A percentile compares a stretch with the other conserved stretches of the same genome.
Evolutionary conservation across 2,329 filamentous ascomycete species (phyloP).

Genomic region (Fonsecaea erecta): DNA sequence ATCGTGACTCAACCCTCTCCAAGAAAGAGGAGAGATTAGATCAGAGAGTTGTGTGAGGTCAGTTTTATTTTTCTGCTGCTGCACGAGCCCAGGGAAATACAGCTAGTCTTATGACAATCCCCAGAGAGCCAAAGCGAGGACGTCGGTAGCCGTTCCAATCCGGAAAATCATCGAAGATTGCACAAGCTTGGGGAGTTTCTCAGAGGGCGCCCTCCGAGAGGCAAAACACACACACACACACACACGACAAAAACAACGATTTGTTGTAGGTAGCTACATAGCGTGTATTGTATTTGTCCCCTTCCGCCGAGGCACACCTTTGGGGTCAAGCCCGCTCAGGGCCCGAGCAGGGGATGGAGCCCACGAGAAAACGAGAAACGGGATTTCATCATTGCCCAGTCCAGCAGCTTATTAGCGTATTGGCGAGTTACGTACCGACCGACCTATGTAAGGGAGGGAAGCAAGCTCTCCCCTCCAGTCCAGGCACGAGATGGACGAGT

Average conservation of each 20-base stretch:
- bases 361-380: not conserved
- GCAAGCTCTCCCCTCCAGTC: no score
- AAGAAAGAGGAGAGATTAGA: constrained; percentile 2
- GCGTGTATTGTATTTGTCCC: constrained; percentile 23
- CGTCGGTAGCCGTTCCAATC: constrained; percentile 22
- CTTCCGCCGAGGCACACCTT: constrained; percentile 36
- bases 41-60: constrained; percentile 24
- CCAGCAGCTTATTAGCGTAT: not conserved
- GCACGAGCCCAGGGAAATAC: not conserved
- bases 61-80: no score
- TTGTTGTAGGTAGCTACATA: no score
- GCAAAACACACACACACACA: no score
- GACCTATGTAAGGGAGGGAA: no score
- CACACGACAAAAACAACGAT: constrained; percentile 2
- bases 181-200: no score
- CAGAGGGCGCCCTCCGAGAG: constrained; percentile 3
- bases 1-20: constrained; percentile 5
- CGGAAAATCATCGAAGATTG: constrained; percentile 22
- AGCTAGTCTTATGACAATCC: constrained; percentile 25
- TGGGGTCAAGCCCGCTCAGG: no score
- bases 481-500: constrained; percentile 19
- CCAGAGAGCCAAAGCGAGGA: not conserved
- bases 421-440: no score
- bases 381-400: constrained; percentile 21
- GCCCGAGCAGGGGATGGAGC: constrained; percentile 1